Conservation (phyloP, 1,284 basidiomycete genomes). For the Cryptococcus sp. region DNA sequence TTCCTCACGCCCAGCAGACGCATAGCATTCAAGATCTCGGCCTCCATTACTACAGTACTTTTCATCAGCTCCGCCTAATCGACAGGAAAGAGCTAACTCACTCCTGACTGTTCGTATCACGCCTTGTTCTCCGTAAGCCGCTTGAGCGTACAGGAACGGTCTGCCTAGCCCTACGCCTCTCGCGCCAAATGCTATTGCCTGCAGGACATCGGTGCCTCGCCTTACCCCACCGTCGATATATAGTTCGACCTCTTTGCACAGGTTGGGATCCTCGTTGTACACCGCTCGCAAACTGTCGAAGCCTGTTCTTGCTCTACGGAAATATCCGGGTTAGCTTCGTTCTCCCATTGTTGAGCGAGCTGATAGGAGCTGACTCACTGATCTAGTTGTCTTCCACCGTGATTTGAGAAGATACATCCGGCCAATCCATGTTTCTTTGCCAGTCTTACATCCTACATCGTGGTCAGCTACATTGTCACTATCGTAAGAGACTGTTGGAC, state of each 20-base stretch:
- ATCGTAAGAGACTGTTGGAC: neutral
- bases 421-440: conserved; percentile 55
- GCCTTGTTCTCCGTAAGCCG: conserved; percentile 55
- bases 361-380: conserved; percentile 15
- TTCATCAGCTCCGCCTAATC: conserved; percentile 4
- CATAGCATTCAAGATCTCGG: conserved; percentile 46
- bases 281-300: conserved; percentile 52
- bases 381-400: conserved; percentile 50
- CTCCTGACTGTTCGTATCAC: conserved; percentile 53
- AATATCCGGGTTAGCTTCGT: neutral
- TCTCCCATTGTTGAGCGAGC: neutral
- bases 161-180: conserved; percentile 56
- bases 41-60: conserved; percentile 41
- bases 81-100: conserved; percentile 24
- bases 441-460: conserved; percentile 53
- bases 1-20: conserved; percentile 39
- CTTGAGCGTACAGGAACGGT: conserved; percentile 49
- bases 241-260: conserved; percentile 53
- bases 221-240: conserved; percentile 57
- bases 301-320: conserved; percentile 39
- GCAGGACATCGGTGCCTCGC: conserved; percentile 55
- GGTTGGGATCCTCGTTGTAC: conserved; percentile 48
- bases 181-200: conserved; percentile 56
- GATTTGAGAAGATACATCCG: conserved; percentile 54
- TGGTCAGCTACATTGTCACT: neutral